phyloP scores from a whole-genome alignment of 805 yeast genomes.

The Cyberlindnera japonica region DNA sequence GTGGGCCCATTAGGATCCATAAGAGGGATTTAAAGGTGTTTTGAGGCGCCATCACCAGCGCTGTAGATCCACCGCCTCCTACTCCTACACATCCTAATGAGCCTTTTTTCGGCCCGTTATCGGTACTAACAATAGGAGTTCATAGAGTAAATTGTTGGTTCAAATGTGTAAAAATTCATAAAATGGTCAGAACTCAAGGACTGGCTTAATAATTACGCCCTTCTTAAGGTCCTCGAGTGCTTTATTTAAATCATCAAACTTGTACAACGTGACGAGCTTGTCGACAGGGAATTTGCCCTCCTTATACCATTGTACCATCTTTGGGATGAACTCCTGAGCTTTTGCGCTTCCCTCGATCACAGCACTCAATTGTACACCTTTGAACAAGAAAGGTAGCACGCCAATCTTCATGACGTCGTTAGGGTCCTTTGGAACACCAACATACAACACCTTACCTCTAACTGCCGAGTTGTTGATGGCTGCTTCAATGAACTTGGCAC shows the following conservation, averaged over 20 bases:
- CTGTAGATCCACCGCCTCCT: too few species aligned
- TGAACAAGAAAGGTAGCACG: conserved; percentile 1
- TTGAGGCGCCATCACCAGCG: too few species aligned
- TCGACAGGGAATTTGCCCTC: conserved; percentile 5
- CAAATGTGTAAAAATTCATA: neutral
- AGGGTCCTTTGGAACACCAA: conserved; percentile 7
- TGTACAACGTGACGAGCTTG: conserved; percentile 1
- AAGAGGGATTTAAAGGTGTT: too few species aligned
- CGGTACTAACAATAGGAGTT: neutral
- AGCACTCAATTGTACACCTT: neutral
- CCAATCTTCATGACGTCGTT: neutral
- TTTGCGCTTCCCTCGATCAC: conserved; percentile 5
- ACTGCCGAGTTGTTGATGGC: conserved; percentile 3
- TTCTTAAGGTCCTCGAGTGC: conserved; percentile 3
- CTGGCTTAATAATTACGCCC: conserved; percentile 2
- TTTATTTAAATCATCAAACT: neutral
- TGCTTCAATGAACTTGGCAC: conserved; percentile 2
- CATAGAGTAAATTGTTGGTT: neutral
- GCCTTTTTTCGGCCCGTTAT: too few species aligned
- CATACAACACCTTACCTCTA: conserved; percentile 2
- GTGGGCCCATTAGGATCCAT: too few species aligned
- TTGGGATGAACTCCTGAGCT: conserved; percentile 4
- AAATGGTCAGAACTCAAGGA: neutral
- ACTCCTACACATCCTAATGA: too few species aligned
- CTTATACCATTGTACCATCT: conserved; percentile 8